These are phyloP conservation scores for Epichloe aotearoae DNA, from an alignment of 2,329 filamentous ascomycete species.

Conservation along the genomic window DNA sequence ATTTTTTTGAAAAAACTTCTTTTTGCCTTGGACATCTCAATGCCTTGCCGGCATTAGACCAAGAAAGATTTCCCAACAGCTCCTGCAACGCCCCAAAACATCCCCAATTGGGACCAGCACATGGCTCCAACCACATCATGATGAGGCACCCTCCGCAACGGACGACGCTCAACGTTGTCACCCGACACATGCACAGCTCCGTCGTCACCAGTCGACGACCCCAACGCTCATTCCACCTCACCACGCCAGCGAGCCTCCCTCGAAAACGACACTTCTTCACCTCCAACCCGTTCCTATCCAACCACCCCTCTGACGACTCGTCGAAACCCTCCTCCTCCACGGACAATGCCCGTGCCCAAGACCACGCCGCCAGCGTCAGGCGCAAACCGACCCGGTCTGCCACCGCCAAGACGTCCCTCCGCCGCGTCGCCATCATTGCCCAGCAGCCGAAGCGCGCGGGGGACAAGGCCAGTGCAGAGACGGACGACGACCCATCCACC, in stretches of 20 bases:
- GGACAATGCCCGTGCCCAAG: background rate
- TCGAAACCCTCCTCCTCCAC: conserved; percentile 10
- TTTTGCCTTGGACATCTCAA: background rate
- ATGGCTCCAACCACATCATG: conserved; percentile 12
- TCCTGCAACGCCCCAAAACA: background rate
- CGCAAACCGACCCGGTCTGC: conserved; percentile 32
- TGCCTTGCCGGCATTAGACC: background rate
- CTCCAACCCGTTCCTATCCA: conserved; percentile 42
- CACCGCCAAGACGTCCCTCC: conserved; percentile 57
- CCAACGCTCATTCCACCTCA: conserved; percentile 32
- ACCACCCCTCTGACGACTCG: conserved; percentile 13
- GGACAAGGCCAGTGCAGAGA: conserved; percentile 13
- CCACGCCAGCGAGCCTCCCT: conserved; percentile 28
- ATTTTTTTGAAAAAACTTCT: too few relatives aligned
- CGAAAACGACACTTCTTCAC: conserved; percentile 53
- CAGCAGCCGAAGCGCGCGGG: conserved; percentile 41
- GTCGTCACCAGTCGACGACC: conserved; percentile 14
- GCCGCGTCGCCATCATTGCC: conserved; percentile 76
- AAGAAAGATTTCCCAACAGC: background rate
- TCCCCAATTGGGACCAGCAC: background rate
- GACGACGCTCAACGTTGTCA: conserved; percentile 18
- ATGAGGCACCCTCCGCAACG: conserved; percentile 22
- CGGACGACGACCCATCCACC: conserved; percentile 25
- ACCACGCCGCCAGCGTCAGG: conserved; percentile 21
- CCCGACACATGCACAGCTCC: conserved; percentile 17